Base-by-base conservation (phyloP, 1,139 yeast species). In the Candida sp. region DNA sequence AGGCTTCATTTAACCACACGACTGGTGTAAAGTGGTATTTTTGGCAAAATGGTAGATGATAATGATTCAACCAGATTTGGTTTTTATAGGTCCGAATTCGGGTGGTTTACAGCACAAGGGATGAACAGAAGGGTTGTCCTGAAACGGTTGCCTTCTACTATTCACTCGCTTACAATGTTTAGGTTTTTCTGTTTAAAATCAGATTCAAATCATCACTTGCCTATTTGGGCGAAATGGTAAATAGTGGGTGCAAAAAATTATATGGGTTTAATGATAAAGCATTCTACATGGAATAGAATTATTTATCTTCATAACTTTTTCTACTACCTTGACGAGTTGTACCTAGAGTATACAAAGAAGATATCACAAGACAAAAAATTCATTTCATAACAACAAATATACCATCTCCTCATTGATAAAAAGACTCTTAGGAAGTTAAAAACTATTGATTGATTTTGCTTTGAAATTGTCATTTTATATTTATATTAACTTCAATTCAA, bases 161-260 rank as follows among this genome's bases (percentile, higher is more conserved):
- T 11, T 11, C 34, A 9, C 12, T 12, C 34, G 19, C 34, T 32
- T 32, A 32, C 12, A 32, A 12, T 32, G 19, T 32, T 32, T 32
- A 12, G 19, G 19, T 32, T 32, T 32, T 32, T 12, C 19, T 32
- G 12, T 32, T 32, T 32, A 5, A 12, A 25, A 11, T 9, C 19
- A n/a, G 34, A 32, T 32, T n/a, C 34, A 25, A 25, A 25, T 25
- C 29, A 32, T 27, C 33, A 9, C 22, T 29, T 37, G n/a, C 39
- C 39, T 37, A 37, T n/a, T 37, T 37, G 22, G 39, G 39, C 30
- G 33, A 19, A 8, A 37, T 37, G 23, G 21, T 27, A 15, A 37
- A 37, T 33, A 37, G 11, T 37, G 39, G 39, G 19, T 37, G 39
- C 39, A 37, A 37, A 37, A 32, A 32, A 32, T 32, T 32, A 32